Conservation (phyloP, 2,329 filamentous ascomycete species). For the Canariomyces notabilis region DNA sequence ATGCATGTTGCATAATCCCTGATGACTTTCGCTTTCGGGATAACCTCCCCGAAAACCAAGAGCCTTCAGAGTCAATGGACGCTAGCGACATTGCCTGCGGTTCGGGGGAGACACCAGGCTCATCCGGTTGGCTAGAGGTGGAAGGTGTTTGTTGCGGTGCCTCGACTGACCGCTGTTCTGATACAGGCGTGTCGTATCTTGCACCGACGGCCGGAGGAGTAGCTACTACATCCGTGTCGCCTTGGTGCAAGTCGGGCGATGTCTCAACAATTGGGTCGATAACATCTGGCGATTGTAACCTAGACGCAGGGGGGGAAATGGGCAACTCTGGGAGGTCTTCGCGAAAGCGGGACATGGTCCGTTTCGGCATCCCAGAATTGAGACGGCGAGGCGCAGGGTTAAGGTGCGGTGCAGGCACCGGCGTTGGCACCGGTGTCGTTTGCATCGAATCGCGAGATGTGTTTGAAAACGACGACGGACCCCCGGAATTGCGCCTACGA, state of each 20-base stretch:
- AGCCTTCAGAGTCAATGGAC: slow-evolving; percentile 91
- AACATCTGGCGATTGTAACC: slow-evolving; percentile 71
- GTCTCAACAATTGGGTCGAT: slow-evolving; percentile 26
- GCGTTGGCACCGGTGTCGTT: slow-evolving; percentile 38
- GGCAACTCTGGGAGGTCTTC: slow-evolving; percentile 87
- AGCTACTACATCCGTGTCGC: slow-evolving; percentile 22
- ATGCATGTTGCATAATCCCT: slow-evolving; percentile 28
- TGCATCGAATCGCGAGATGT: slow-evolving; percentile 82
- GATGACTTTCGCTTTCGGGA: slow-evolving; percentile 39
- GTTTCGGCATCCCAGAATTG: slow-evolving; percentile 55
- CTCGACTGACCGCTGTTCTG: slow-evolving; percentile 39
- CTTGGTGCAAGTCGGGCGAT: slow-evolving; percentile 16
- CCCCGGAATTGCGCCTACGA: slow-evolving; percentile 50
- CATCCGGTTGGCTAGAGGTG: slow-evolving; percentile 36
- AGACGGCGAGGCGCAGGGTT: slow-evolving; percentile 31
- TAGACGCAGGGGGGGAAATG: slow-evolving; percentile 77
- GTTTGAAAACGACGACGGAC: slow-evolving; percentile 80
- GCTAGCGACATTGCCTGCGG: slow-evolving; percentile 79
- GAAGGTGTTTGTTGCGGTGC: slow-evolving; percentile 42
- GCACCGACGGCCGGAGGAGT: slow-evolving; percentile 27
- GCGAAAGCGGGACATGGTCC: slow-evolving; percentile 84
- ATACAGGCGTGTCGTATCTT: slow-evolving; percentile 43
- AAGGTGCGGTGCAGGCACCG: no score
- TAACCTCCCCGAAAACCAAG: slow-evolving; percentile 81
- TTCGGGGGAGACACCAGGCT: slow-evolving; percentile 47